A percentile compares a stretch with the other conserved stretches of the same genome.
phyloP scores from a whole-genome alignment of 805 yeast species.

The Suhomyces xylopsoci region DNA sequence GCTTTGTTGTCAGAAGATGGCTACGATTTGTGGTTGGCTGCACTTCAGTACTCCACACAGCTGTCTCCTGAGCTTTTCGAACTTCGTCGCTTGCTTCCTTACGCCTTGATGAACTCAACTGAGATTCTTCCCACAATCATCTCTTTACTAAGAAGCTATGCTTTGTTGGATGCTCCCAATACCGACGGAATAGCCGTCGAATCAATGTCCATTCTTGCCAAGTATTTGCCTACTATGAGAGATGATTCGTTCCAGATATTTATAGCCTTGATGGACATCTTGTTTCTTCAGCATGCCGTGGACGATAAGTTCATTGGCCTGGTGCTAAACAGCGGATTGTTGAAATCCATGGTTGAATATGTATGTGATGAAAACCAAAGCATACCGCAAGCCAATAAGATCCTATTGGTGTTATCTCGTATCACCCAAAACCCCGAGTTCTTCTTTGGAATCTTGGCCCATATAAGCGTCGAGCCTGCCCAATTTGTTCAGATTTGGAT shows the following conservation, averaged over 20 bases:
- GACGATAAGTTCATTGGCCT: conserved; percentile 26
- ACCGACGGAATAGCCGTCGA: conserved; percentile 25
- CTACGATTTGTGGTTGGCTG: conserved; percentile 73
- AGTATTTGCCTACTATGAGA: conserved; percentile 57
- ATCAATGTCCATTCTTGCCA: conserved; percentile 47
- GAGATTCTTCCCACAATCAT: conserved; percentile 67
- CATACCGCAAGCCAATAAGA: conserved; percentile 37
- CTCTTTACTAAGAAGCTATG: conserved; percentile 61
- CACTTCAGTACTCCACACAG: conserved; percentile 48
- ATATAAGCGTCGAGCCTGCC: conserved; percentile 21
- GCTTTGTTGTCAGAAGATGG: conserved; percentile 82
- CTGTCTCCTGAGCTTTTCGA: conserved; percentile 37
- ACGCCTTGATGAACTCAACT: conserved; percentile 66
- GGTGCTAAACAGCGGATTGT: conserved; percentile 44
- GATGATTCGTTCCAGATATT: conserved; percentile 66
- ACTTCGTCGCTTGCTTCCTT: conserved; percentile 50
- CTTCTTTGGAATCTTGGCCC: conserved; percentile 32
- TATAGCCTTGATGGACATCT: conserved; percentile 51
- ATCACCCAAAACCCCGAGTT: conserved; percentile 31
- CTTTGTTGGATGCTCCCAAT: conserved; percentile 45
- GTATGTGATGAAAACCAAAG: conserved; percentile 43
- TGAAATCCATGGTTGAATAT: conserved; percentile 40
- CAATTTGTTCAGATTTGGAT: conserved; percentile 36
- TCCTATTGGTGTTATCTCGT: conserved; percentile 36
- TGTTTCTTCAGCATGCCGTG: conserved; percentile 31